Base-by-base conservation (phyloP, 2,329 filamentous ascomycete species). In the Aspergillus uvarum region DNA sequence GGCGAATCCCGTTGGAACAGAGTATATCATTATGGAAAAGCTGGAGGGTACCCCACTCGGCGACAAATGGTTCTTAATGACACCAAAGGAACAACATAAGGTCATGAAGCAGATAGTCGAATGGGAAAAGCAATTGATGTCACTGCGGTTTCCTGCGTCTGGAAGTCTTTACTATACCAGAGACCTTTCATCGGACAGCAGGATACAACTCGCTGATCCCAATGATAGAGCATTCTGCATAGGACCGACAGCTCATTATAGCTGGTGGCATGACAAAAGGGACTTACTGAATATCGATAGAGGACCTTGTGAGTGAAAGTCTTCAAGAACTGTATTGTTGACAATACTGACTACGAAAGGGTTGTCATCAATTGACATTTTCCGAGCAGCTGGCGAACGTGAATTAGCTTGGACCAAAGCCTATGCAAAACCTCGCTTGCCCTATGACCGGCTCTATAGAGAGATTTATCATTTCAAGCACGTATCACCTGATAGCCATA, bases 251-350 rank as follows among this genome's bases (percentile, higher is more conserved):
- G 55, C 64, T 16, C 42, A 61, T 26, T 58, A 62, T 24, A 44
- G 51, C 38, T 70, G 62, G 61, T 68, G 64, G 66, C 57, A 60
- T 57, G 48, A 55, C 2, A 48, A 65, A 35, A 59, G 65, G 16
- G 48, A 14, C 19, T 12, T 10, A 5, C 29, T 68, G 1, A 12
- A 61, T 24, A 44, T 63, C 35, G 57, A 65, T 22, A 55, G 57
- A 14, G 64, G 63, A 2, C 64, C 65, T 6, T 66, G 67, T 68
- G 52, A 62, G 67, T 63, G 65, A 62, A n/a, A 26, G 24, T 26
- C 4, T 21, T 29, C 10, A 12, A 16, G 5, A 38, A 54, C 14
- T 19, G 19, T 55, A 26, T 21, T 14, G 1, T 14, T 10, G 12
- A 53, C n/a, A 31, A 35, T 52, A 5, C 51, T 62, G 51, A 63